Evolutionary conservation across 306 rosid genomes (phyloP).

Genomic region (Malus fusca): DNA sequence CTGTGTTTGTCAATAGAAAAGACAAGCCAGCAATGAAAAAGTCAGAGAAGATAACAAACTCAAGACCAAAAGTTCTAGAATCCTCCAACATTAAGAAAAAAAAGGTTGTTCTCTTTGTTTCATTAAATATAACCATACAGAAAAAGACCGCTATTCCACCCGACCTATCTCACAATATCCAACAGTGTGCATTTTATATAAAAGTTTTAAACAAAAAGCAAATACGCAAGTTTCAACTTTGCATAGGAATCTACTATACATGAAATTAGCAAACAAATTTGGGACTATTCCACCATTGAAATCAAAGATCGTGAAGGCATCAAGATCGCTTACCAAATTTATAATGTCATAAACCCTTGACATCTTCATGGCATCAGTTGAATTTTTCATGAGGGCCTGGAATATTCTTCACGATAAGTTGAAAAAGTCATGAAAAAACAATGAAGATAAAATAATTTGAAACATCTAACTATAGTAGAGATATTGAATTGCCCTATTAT

Average conservation of each 20-base stretch:
- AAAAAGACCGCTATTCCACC: neutral
- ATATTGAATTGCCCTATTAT: neutral
- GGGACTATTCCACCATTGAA: neutral
- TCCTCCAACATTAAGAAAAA: neutral
- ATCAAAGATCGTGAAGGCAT: neutral
- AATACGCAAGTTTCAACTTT: neutral
- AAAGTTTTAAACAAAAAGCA: neutral
- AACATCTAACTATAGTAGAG: neutral
- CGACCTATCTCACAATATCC: neutral
- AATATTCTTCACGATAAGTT: conserved; percentile 19
- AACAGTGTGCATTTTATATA: neutral
- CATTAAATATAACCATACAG: neutral
- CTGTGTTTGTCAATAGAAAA: neutral
- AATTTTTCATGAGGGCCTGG: conserved; percentile 80
- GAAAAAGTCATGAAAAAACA: conserved; percentile 12
- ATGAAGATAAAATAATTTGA: neutral
- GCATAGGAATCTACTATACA: neutral
- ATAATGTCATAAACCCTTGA: conserved; percentile 66
- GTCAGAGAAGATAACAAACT: neutral
- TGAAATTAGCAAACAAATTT: neutral
- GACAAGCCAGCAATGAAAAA: neutral
- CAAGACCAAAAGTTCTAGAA: neutral
- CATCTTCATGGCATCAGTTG: conserved; percentile 92
- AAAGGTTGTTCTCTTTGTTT: neutral
- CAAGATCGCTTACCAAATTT: conserved; percentile 55